phyloP scores from a whole-genome alignment of 2,329 filamentous ascomycete genomes.

The Ophiostoma sp. region DNA sequence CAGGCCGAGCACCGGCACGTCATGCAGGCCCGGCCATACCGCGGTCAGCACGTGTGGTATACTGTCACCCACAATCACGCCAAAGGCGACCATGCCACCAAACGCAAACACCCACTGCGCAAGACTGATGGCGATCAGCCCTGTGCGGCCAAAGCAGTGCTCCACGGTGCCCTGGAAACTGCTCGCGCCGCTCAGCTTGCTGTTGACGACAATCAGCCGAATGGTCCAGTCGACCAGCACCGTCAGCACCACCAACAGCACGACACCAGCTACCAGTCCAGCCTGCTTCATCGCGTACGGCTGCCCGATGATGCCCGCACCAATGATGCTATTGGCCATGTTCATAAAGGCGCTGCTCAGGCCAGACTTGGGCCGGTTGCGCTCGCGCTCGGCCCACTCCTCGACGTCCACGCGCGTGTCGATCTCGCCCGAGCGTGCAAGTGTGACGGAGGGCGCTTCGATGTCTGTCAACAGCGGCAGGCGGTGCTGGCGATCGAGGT shows the following conservation, averaged over 20 bases:
- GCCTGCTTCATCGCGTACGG: constrained; percentile 96
- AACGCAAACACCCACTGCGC: constrained; percentile 99
- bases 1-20: constrained; percentile 76
- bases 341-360: constrained; percentile 95
- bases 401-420: constrained; percentile 41
- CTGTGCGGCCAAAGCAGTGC: constrained; percentile 86
- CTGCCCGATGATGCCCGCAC: constrained; percentile 74
- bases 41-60: constrained; percentile 87
- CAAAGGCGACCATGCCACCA: constrained; percentile 97
- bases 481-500: constrained; percentile 53
- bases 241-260: constrained; percentile 77
- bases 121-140: constrained; percentile 81
- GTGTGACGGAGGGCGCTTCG: constrained; percentile 72
- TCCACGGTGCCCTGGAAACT: constrained; percentile 96
- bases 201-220: constrained; percentile 93
- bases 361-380: constrained; percentile 74
- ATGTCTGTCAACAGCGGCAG: constrained; percentile 77
- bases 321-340: constrained; percentile 98
- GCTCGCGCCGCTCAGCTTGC: constrained; percentile 89
- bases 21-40: constrained; percentile 72
- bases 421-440: constrained; percentile 53
- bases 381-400: constrained; percentile 54
- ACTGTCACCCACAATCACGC: constrained; percentile 93
- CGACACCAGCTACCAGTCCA: constrained; percentile 75
- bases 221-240: constrained; percentile 96